These are phyloP conservation scores for Lecanicillium sp. DNA, from an alignment of 2,329 filamentous ascomycete genomes.

Conservation along the genomic window DNA sequence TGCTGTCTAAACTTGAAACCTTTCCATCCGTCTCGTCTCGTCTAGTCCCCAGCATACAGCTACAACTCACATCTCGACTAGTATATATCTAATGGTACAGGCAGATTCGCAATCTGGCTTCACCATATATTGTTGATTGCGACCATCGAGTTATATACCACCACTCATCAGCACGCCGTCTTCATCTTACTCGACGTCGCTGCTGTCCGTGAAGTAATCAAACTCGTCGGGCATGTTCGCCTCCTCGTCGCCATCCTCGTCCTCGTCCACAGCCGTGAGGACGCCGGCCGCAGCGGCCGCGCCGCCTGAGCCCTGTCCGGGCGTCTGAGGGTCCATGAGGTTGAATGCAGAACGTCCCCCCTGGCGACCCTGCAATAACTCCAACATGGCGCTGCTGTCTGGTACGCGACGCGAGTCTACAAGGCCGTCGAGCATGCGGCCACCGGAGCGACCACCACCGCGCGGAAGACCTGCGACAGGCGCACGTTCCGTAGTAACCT, in stretches of 20 bases:
- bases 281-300: constrained; percentile 72
- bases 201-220: constrained; percentile 69
- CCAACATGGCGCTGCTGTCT: constrained; percentile 31
- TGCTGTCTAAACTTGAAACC: constrained; percentile 6
- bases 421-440: constrained; percentile 32
- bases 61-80: background rate
- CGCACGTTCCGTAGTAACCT: constrained; percentile 58
- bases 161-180: background rate
- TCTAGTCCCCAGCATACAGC: constrained; percentile 3
- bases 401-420: constrained; percentile 27
- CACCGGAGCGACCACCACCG: constrained; percentile 29
- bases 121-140: background rate
- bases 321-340: constrained; percentile 23
- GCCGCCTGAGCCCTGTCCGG: constrained; percentile 44
- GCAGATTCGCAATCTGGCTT: constrained; percentile 11
- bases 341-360: constrained; percentile 30
- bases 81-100: constrained; percentile 16
- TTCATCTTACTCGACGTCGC: constrained; percentile 35
- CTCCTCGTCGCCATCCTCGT: constrained; percentile 67
- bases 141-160: background rate
- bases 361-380: constrained; percentile 36
- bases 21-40: background rate
- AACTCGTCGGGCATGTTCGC: constrained; percentile 66
- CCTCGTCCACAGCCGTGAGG: constrained; percentile 82
- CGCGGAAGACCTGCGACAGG: constrained; percentile 44